Conservation (phyloP, 805 yeast genomes). For the Isabelozyma gotoi region DNA sequence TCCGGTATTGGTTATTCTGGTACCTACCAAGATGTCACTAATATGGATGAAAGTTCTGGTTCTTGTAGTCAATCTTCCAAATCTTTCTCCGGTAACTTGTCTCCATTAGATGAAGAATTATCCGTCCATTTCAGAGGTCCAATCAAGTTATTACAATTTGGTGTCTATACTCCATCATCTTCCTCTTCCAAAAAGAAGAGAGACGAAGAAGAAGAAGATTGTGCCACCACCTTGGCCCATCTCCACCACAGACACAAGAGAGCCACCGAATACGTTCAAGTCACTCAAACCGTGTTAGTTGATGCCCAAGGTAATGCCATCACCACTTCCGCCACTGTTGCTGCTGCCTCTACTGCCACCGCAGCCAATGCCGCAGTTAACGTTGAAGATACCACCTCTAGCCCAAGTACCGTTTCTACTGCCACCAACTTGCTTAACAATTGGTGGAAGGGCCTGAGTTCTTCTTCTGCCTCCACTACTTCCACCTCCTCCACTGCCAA, state of each 20-base stretch:
- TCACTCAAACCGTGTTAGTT: constrained; percentile 76
- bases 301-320: constrained; percentile 54
- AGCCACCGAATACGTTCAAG: constrained; percentile 65
- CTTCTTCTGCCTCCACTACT: constrained; percentile 18
- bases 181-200: constrained; percentile 44
- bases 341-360: constrained; percentile 16
- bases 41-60: constrained; percentile 73
- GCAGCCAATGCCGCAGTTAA: constrained; percentile 9
- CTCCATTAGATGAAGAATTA: constrained; percentile 85
- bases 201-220: constrained; percentile 42
- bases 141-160: constrained; percentile 74
- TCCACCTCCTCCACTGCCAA: constrained; percentile 12
- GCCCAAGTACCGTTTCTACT: neutral
- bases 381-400: no score
- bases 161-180: constrained; percentile 78
- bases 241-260: constrained; percentile 54
- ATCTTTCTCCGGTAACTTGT: constrained; percentile 66
- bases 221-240: constrained; percentile 45
- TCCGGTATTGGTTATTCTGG: constrained; percentile 82
- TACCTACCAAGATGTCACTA: constrained; percentile 73
- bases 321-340: constrained; percentile 18
- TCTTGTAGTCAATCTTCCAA: constrained; percentile 58
- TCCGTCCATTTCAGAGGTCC: constrained; percentile 94
- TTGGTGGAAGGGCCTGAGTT: no score
- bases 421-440: constrained; percentile 8